phyloP scores from a whole-genome alignment of 2,329 filamentous ascomycete species.

The Furcasterigmium furcatum region DNA sequence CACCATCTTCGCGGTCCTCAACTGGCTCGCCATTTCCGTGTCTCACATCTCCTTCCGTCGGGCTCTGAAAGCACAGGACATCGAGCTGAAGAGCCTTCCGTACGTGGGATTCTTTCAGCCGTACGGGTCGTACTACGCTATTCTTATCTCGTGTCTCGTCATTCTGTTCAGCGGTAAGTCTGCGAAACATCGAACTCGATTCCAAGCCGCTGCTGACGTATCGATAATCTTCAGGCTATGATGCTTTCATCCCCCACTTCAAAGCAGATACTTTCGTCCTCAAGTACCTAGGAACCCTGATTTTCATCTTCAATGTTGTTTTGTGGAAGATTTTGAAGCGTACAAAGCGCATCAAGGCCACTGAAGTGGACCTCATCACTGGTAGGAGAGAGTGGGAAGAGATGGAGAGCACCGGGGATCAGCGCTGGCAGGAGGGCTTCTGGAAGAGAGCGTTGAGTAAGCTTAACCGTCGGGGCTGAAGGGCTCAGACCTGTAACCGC shows the following conservation, averaged over 20 bases:
- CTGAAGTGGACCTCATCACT: not conserved
- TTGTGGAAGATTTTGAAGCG: not conserved
- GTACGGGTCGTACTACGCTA: not conserved
- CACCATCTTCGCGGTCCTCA: constrained; percentile 37
- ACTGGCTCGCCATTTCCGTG: constrained; percentile 36
- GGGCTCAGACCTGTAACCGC: too few species aligned
- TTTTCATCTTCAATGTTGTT: constrained; percentile 49
- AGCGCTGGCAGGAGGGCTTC: too few species aligned
- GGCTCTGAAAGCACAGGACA: constrained; percentile 30
- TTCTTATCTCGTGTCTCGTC: constrained; percentile 47
- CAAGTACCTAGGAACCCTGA: constrained; percentile 37
- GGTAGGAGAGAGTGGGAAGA: too few species aligned
- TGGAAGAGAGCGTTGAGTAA: too few species aligned
- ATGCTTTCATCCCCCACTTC: constrained; percentile 62
- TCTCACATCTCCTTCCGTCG: constrained; percentile 33
- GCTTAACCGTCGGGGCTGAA: too few species aligned
- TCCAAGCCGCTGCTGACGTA: too few species aligned
- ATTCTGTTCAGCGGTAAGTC: constrained; percentile 54
- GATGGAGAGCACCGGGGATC: too few species aligned
- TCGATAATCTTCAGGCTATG: constrained; percentile 41
- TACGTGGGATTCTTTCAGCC: constrained; percentile 34
- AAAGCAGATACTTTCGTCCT: constrained; percentile 61
- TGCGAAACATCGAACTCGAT: too few species aligned
- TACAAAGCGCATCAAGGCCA: not conserved
- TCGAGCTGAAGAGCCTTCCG: constrained; percentile 26